A percentile compares a stretch with the other conserved stretches of the same genome.
Conservation (phyloP, 352 stramenopile species). For the Phytophthora cajani region DNA sequence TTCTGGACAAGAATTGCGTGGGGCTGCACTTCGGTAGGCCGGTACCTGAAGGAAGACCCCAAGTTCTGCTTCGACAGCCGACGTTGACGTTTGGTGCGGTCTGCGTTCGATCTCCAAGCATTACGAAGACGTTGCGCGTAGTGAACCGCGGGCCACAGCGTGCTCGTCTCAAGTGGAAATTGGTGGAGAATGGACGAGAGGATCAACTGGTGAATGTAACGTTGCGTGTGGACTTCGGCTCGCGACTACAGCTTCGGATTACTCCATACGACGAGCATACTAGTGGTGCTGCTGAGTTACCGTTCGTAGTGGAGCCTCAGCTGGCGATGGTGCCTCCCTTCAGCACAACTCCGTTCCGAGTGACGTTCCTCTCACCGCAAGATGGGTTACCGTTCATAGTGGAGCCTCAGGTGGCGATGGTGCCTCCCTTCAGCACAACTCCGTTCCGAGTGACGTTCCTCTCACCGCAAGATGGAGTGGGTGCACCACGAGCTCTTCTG, state of each 20-base stretch:
- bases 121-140: constrained; percentile 66
- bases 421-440: constrained; percentile 30
- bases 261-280: constrained; percentile 38
- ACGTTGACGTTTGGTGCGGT: constrained; percentile 59
- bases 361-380: constrained; percentile 55
- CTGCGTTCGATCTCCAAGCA: constrained; percentile 43
- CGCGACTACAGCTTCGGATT: constrained; percentile 55
- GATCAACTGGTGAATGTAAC: constrained; percentile 65
- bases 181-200: constrained; percentile 55
- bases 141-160: constrained; percentile 71
- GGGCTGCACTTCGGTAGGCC: constrained; percentile 52
- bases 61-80: constrained; percentile 22
- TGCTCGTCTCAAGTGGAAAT: constrained; percentile 63
- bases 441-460: constrained; percentile 67
- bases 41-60: constrained; percentile 10
- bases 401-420: constrained; percentile 41
- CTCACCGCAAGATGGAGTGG: constrained; percentile 22
- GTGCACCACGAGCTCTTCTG: constrained; percentile 48
- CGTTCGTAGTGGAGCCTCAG: constrained; percentile 48
- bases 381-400: constrained; percentile 50
- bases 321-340: constrained; percentile 42
- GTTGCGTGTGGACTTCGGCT: constrained; percentile 60
- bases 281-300: constrained; percentile 26
- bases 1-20: constrained; percentile 71
- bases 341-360: constrained; percentile 43